Evolutionary conservation across 2,329 filamentous ascomycete species (phyloP).

Genomic region (Penicillium sp.): DNA sequence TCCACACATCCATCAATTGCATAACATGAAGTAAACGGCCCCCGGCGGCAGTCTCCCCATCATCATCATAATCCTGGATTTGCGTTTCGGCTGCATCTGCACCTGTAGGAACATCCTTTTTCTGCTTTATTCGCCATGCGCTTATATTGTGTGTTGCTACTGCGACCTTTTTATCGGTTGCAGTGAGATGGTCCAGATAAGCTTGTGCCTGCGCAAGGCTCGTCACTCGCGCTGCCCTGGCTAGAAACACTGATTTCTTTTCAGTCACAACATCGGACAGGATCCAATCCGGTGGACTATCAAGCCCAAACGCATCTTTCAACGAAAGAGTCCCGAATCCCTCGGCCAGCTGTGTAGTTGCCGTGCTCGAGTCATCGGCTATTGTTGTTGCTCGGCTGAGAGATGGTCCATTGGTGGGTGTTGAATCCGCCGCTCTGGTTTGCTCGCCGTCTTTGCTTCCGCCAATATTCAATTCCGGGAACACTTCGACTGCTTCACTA

Average conservation of each 20-base stretch:
- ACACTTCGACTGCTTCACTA: constrained; percentile 57
- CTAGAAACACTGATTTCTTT: constrained; percentile 85
- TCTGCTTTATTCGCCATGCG: constrained; percentile 75
- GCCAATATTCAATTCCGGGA: constrained; percentile 56
- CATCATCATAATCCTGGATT: constrained; percentile 92
- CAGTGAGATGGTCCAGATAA: constrained; percentile 72
- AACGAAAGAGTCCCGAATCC: constrained; percentile 29
- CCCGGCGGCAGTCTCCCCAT: constrained; percentile 91
- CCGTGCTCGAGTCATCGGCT: not conserved
- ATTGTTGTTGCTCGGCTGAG: not conserved
- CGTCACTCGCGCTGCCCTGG: constrained; percentile 68
- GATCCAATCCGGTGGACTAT: constrained; percentile 63
- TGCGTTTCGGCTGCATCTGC: constrained; percentile 48
- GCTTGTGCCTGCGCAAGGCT: constrained; percentile 69
- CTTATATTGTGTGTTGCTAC: constrained; percentile 92
- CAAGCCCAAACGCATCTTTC: constrained; percentile 30
- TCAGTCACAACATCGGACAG: constrained; percentile 73
- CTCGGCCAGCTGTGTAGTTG: constrained; percentile 8
- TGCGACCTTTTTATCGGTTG: constrained; percentile 80
- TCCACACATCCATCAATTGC: constrained; percentile 93
- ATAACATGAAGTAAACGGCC: constrained; percentile 81
- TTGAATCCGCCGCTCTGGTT: constrained; percentile 4
- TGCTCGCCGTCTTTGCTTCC: constrained; percentile 17
- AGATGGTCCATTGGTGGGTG: constrained; percentile 1
- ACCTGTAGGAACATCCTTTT: constrained; percentile 10